Conservation (phyloP, 1,284 basidiomycete species). For the Veloporphyrellus conicus region DNA sequence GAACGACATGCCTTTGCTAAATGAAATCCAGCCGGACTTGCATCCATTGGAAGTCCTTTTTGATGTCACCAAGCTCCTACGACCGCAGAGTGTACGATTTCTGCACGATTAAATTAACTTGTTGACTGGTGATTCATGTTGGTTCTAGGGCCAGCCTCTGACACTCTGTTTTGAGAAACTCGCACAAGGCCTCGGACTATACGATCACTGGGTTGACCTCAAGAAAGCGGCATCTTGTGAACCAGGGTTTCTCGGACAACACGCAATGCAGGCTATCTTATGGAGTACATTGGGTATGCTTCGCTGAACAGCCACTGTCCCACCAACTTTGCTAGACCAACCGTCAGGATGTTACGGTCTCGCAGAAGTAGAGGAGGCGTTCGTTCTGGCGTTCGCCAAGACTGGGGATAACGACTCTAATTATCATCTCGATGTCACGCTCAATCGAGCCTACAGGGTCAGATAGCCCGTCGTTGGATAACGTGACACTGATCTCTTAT, state of each 20-base stretch:
- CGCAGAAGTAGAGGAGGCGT: conserved; percentile 61
- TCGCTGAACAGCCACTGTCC: neutral
- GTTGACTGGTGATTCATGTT: conserved; percentile 13
- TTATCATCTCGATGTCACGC: conserved; percentile 51
- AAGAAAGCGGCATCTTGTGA: conserved; percentile 49
- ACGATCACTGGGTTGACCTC: conserved; percentile 63
- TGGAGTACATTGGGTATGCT: conserved; percentile 64
- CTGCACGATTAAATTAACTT: neutral
- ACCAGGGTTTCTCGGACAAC: conserved; percentile 63
- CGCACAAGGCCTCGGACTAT: conserved; percentile 60
- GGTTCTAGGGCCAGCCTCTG: conserved; percentile 65
- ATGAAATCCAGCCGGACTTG: conserved; percentile 72
- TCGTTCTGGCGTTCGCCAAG: conserved; percentile 64
- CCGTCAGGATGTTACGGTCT: conserved; percentile 61
- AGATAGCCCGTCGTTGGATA: conserved; percentile 21
- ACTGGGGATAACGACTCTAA: conserved; percentile 56
- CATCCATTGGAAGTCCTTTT: conserved; percentile 72
- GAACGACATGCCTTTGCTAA: conserved; percentile 49
- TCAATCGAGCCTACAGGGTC: conserved; percentile 65
- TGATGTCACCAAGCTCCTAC: conserved; percentile 43
- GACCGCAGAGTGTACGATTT: conserved; percentile 31
- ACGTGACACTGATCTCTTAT: conserved; percentile 2
- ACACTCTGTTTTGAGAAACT: conserved; percentile 64
- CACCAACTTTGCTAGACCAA: conserved; percentile 2
- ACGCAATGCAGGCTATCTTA: conserved; percentile 65